Evolutionary conservation across 352 stramenopile species (phyloP), one percentile per base, ranked within the genome.

Genomic region (Plasmopara muralis): DNA sequence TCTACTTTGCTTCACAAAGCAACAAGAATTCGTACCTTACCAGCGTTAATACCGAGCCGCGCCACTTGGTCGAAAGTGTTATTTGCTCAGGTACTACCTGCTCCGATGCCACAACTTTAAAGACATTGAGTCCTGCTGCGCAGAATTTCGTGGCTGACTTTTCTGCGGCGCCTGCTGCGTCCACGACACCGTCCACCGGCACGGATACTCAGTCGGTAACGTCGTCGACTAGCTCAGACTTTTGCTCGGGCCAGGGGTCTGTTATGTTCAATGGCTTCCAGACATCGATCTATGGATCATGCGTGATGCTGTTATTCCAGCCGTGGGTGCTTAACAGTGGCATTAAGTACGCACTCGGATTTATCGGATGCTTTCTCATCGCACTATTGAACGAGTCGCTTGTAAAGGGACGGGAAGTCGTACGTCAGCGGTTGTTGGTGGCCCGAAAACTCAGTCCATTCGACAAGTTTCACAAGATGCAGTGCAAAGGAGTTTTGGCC

Each of bases 231-330:
- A 64, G 40, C 57, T 63, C 60, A 9, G 57, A 52, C 34, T 88
- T 88, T 38, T 88, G 77, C 53, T 68, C 72, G 20, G 77, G 75
- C 49, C 69, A 79, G 59, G 77, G 77, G 16, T 85, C 80, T 4
- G 75, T 85, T 40, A 91, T 91, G 81, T 87, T 89, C 49, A 87
- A 87, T 47, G 81, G 81, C 34, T 92, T 92, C 60, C 76, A 87
- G 58, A 74, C 71, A 51, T 78, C 76, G 13, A 81, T 86, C 45
- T 68, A 85, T 60, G 78, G 74, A 35, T 79, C 74, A 35, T 92
- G 81, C 46, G 71, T 85, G 42, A 67, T 76, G 51, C 66, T 92
- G 34, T 80, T 92, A 47, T 92, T 92, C 63, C 67, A 77, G 34
- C 74, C 81, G 29, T 92, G 81, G 81, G 75, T 89, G 43, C 73